Base-by-base conservation (phyloP, 306 rosid species). In the Spatholobus suberectus region DNA sequence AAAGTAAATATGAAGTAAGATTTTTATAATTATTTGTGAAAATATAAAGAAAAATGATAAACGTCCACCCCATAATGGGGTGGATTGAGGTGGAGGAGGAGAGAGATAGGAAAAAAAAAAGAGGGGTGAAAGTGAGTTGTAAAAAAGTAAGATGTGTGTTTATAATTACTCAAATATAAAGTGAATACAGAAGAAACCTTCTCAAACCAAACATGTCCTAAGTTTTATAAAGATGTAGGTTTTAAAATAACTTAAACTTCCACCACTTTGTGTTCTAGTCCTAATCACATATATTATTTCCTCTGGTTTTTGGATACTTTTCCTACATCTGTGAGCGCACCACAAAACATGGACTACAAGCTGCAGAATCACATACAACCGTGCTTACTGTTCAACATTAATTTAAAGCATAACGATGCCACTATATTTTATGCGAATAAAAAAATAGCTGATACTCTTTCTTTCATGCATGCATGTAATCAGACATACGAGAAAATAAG, bases 351-450 rank as follows among this genome's bases (percentile, higher is more conserved):
- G 55, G 58, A 54, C 76, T 5, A 57, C 11, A 20, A 74, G 69
- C 52, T 52, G 63, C 77, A 75, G 3, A 29, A 1, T 29, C 32
- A 29, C 32, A 29, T 29, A 29, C 32, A 29, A 29, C 32, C 3
- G 59, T 14, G 37, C 43, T 38, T 43, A 82, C 54, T 46, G 5
- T 55, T 70, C 10, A 58, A 41, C 76, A 78, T 20, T 40, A 51
- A 62, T 51, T 63, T 51, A 58, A 66, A 72, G 43, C 75, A n/a
- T 17, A 29, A 63, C n/a, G 15, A 37, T 12, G 79, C 83, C 24
- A 71, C 61, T 61, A 18, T 7, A n/a, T 44, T 67, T 26, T 12
- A 10, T 2, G 17, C 44, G 15, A 40, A 47, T 4, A 63, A 47
- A 49, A 37, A 26, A 10, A 6, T 37, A 61, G 15, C 35, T n/a